Percentiles rank a stretch among this genome's conserved stretches.
Evolutionary conservation across 306 rosid species (phyloP).

Genomic region (Fagus crenata): DNA sequence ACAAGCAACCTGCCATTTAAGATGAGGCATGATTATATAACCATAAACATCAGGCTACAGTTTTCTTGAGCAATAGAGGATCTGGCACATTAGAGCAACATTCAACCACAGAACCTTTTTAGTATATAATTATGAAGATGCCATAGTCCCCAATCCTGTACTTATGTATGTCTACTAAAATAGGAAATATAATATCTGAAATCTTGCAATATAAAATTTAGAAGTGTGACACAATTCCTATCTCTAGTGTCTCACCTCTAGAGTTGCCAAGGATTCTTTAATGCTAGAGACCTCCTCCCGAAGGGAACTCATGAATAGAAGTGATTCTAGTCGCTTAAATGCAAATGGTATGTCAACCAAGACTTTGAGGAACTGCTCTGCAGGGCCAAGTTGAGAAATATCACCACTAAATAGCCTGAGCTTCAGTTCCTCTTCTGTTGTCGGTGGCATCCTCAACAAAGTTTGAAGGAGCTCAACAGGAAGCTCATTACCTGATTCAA

Average conservation of each 20-base stretch:
- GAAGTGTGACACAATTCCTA: background rate
- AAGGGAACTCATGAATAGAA: slow-evolving; percentile 57
- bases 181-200: background rate
- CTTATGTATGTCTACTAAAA: background rate
- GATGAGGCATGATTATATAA: slow-evolving; percentile 6
- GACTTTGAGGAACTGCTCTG: slow-evolving; percentile 86
- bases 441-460: slow-evolving; percentile 83
- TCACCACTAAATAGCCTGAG: slow-evolving; percentile 69
- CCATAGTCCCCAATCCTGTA: background rate
- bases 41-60: background rate
- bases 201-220: background rate
- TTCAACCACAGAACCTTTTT: background rate
- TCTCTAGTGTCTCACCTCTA: slow-evolving; percentile 58
- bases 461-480: slow-evolving; percentile 81
- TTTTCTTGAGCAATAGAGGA: background rate
- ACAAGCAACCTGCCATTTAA: slow-evolving; percentile 70
- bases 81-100: background rate
- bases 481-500: slow-evolving; percentile 75
- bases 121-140: background rate
- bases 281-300: slow-evolving; percentile 57
- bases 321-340: slow-evolving; percentile 74
- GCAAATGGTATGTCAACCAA: slow-evolving; percentile 79
- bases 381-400: slow-evolving; percentile 66
- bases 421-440: slow-evolving; percentile 82
- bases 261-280: slow-evolving; percentile 62